A percentile compares a stretch with the other conserved stretches of the same genome.
Conservation (phyloP, 208 protist genomes). For the Trichomonas vaginalis region DNA sequence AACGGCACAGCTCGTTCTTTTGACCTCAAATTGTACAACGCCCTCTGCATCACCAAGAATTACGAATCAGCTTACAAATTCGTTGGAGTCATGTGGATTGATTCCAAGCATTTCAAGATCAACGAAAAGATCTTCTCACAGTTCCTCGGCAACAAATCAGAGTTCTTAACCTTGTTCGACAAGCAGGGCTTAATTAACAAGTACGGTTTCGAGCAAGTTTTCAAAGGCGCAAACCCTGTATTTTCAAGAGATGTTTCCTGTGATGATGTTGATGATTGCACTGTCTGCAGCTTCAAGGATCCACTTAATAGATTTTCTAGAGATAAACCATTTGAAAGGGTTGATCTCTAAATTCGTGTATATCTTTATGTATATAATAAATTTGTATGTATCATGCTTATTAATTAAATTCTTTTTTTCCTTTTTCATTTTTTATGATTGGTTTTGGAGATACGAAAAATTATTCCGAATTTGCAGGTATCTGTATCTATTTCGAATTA, state of each 20-base stretch:
- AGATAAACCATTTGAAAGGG: background rate
- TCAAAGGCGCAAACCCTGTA: too few relatives aligned
- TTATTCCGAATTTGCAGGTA: too few relatives aligned
- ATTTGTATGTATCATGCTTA: too few relatives aligned
- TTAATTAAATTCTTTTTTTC: too few relatives aligned
- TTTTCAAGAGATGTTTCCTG: background rate
- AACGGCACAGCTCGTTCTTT: background rate
- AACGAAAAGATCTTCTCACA: background rate
- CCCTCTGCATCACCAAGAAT: background rate
- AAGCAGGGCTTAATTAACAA: background rate
- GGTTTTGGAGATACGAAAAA: too few relatives aligned
- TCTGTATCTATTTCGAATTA: too few relatives aligned
- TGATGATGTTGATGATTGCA: background rate
- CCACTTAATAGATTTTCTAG: background rate
- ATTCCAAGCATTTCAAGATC: background rate
- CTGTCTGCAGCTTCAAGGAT: background rate
- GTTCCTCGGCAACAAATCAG: background rate
- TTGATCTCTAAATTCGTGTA: too few relatives aligned
- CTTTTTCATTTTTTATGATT: too few relatives aligned
- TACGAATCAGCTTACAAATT: background rate
- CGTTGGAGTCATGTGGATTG: background rate
- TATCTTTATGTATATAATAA: too few relatives aligned
- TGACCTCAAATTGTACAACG: background rate
- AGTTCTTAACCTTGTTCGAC: background rate
- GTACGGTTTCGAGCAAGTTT: background rate